These are phyloP conservation scores for Biancaea sappan DNA, from an alignment of 306 rosid genomes.

Conservation along the genomic window DNA sequence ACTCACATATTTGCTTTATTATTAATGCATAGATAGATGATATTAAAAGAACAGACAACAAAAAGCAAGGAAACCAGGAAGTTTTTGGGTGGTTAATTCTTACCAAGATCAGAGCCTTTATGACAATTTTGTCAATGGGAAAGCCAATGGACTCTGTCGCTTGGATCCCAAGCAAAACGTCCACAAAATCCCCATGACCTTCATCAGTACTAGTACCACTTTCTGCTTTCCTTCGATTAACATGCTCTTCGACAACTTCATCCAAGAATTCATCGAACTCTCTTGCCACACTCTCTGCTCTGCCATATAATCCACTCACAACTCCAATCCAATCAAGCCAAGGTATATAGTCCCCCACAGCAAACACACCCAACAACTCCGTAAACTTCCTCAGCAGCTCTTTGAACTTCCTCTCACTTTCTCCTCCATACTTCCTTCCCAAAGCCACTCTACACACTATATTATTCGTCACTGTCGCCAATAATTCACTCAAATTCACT, in stretches of 20 bases:
- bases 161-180: slow-evolving; percentile 51
- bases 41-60: too few relatives aligned
- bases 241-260: slow-evolving; percentile 52
- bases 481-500: slow-evolving; percentile 45
- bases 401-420: slow-evolving; percentile 32
- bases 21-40: too few relatives aligned
- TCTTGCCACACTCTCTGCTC: slow-evolving; percentile 43
- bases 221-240: neutral
- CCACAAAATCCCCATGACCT: slow-evolving; percentile 46
- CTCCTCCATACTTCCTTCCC: slow-evolving; percentile 53
- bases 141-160: slow-evolving; percentile 39
- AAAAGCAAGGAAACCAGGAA: too few relatives aligned
- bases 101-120: slow-evolving; percentile 60
- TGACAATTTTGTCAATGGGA: slow-evolving; percentile 39
- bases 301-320: slow-evolving; percentile 43
- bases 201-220: neutral
- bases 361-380: slow-evolving; percentile 40
- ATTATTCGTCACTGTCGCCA: slow-evolving; percentile 36
- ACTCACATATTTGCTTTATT: too few relatives aligned
- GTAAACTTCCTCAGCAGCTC: slow-evolving; percentile 35
- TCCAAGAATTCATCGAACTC: slow-evolving; percentile 51
- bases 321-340: slow-evolving; percentile 52
- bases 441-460: slow-evolving; percentile 54
- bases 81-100: too few relatives aligned
- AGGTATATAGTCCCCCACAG: slow-evolving; percentile 54